These are phyloP conservation scores for Fusarium guadeloupense DNA, from an alignment of 2,329 filamentous ascomycete species.

Conservation along the genomic window DNA sequence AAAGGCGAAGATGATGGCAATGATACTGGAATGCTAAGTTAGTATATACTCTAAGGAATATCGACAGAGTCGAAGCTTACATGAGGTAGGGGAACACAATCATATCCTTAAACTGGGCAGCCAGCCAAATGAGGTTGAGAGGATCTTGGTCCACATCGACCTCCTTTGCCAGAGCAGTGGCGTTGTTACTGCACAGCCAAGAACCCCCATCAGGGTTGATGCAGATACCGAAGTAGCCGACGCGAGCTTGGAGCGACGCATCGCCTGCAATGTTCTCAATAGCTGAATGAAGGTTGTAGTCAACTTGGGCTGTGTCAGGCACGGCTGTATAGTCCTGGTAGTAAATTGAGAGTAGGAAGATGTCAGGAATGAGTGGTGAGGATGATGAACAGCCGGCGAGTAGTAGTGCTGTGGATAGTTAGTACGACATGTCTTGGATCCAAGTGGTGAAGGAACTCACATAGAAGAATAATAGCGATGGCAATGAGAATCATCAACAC, in stretches of 20 bases:
- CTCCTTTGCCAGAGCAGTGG: conserved; percentile 89
- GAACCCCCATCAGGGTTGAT: conserved; percentile 89
- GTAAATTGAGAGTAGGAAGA: conserved; percentile 98
- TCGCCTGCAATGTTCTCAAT: conserved; percentile 90
- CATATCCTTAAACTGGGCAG: conserved; percentile 96
- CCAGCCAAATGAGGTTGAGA: conserved; percentile 96
- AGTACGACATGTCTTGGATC: conserved; percentile 6
- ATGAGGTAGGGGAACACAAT: conserved; percentile 98
- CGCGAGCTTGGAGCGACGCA: conserved; percentile 86
- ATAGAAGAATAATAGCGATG: conserved; percentile 91
- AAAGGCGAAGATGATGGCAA: conserved; percentile 97
- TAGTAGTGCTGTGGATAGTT: conserved; percentile 72
- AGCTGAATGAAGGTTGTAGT: conserved; percentile 85
- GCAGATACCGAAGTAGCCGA: conserved; percentile 98
- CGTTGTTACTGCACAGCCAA: conserved; percentile 97
- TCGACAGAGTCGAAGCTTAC: conserved; percentile 60
- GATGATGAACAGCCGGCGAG: conserved; percentile 97
- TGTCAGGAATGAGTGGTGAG: conserved; percentile 91
- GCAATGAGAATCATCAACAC: conserved; percentile 98
- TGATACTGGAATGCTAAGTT: conserved; percentile 70
- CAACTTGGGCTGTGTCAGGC: conserved; percentile 87
- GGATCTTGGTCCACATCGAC: conserved; percentile 92
- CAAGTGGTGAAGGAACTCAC: conserved; percentile 64
- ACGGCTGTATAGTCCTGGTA: conserved; percentile 86
- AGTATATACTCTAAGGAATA: background rate